These are phyloP conservation scores for Myrmaecium sp. DNA, from an alignment of 2,329 filamentous ascomycete genomes.

Conservation along the genomic window DNA sequence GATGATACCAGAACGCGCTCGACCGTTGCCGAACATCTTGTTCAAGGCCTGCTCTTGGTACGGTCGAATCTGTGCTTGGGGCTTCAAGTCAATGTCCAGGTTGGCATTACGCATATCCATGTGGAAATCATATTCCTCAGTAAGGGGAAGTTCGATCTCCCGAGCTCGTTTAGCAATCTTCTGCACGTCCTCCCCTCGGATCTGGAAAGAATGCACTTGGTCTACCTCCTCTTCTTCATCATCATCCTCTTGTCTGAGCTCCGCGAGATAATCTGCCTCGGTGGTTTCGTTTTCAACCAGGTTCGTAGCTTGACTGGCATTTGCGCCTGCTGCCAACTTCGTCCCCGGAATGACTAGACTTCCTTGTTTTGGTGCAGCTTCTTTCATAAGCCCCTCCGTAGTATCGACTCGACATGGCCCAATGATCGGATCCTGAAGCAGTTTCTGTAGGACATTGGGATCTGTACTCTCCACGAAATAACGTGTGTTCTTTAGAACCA, in stretches of 20 bases:
- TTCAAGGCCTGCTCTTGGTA: conserved; percentile 96
- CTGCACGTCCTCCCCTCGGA: conserved; percentile 67
- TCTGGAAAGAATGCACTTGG: conserved; percentile 85
- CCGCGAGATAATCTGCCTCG: conserved; percentile 44
- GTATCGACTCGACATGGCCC: conserved; percentile 62
- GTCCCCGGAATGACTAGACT: conserved; percentile 87
- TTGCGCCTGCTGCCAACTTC: conserved; percentile 71
- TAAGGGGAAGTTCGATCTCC: conserved; percentile 67
- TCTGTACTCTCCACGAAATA: conserved; percentile 91
- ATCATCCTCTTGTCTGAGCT: conserved; percentile 47
- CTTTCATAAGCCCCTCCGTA: conserved; percentile 55
- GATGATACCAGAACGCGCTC: conserved; percentile 93
- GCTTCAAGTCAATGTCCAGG: conserved; percentile 82
- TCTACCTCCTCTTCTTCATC: conserved; percentile 80
- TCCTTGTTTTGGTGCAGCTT: conserved; percentile 70
- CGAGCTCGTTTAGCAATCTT: conserved; percentile 79
- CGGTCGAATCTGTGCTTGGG: conserved; percentile 73
- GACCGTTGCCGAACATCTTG: conserved; percentile 98
- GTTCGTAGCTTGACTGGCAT: conserved; percentile 26
- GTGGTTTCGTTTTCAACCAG: conserved; percentile 29
- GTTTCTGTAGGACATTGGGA: conserved; percentile 64
- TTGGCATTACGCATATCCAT: conserved; percentile 81
- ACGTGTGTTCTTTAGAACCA: conserved; percentile 85
- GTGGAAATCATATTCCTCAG: conserved; percentile 95
- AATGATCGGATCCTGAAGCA: conserved; percentile 75